A percentile compares a stretch with the other conserved stretches of the same genome.
These are phyloP conservation scores for Phtheirospermum japonicum DNA, from an alignment of 257 asterid genomes.

Conservation along the genomic window DNA sequence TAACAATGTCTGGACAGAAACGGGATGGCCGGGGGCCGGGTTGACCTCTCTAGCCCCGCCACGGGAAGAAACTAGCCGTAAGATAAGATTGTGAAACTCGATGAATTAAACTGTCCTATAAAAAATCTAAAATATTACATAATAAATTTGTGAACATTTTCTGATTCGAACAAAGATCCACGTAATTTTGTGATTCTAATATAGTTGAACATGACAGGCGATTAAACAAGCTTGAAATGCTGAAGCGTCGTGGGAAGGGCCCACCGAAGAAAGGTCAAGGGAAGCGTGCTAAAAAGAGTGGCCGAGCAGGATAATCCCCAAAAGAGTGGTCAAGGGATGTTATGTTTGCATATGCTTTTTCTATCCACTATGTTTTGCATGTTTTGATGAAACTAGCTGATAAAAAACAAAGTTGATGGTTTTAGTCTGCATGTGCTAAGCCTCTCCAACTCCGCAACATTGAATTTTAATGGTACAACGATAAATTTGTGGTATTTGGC, in stretches of 20 bases:
- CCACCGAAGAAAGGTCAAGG: slow-evolving; percentile 96
- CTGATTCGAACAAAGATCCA: too few species aligned
- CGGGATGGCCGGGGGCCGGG: too few species aligned
- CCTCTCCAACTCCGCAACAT: too few species aligned
- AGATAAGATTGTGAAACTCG: too few species aligned
- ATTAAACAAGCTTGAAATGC: slow-evolving; percentile 68
- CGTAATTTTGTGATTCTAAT: slow-evolving; percentile 23
- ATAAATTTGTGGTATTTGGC: too few species aligned
- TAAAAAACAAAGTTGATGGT: neutral
- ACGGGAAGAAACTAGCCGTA: too few species aligned
- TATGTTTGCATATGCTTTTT: neutral
- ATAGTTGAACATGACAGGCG: slow-evolving; percentile 50
- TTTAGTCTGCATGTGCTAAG: neutral
- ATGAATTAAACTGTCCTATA: too few species aligned
- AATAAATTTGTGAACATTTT: too few species aligned
- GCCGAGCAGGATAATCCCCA: slow-evolving; percentile 30
- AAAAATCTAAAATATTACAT: too few species aligned
- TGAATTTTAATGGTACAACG: too few species aligned
- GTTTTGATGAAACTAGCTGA: neutral
- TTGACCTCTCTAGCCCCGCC: too few species aligned
- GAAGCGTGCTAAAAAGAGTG: slow-evolving; percentile 74
- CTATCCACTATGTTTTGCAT: neutral
- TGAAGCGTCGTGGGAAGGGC: slow-evolving; percentile 90
- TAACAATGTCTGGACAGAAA: too few species aligned
- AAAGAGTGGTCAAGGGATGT: neutral